Conservation (phyloP, 1,139 yeast species). For the Kodamaea sp. region DNA sequence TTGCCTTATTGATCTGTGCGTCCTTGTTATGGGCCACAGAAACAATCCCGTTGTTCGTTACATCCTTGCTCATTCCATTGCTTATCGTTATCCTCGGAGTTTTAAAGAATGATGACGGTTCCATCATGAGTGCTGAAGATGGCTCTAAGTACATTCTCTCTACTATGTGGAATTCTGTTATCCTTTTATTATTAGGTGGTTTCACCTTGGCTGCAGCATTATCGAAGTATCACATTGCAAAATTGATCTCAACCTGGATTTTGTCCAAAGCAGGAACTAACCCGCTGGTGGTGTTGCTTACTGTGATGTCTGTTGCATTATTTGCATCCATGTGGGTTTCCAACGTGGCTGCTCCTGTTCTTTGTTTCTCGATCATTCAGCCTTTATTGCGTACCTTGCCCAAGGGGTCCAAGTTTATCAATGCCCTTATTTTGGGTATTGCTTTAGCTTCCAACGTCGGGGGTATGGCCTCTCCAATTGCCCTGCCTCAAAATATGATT, state of each 20-base stretch:
- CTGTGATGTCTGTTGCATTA: constrained; percentile 67
- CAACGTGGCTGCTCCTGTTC: constrained; percentile 76
- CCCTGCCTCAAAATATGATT: constrained; percentile 76
- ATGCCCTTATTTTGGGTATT: constrained; percentile 68
- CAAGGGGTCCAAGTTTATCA: constrained; percentile 59
- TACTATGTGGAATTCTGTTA: constrained; percentile 76
- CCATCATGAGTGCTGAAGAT: constrained; percentile 51
- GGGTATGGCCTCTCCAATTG: constrained; percentile 81
- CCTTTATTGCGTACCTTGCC: constrained; percentile 66
- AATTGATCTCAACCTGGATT: constrained; percentile 64
- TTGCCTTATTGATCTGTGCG: constrained; percentile 69
- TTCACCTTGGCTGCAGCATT: constrained; percentile 74
- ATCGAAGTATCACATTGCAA: constrained; percentile 70
- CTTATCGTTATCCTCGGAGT: constrained; percentile 57
- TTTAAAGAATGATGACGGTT: constrained; percentile 54
- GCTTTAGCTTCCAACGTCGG: constrained; percentile 74
- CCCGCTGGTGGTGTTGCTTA: constrained; percentile 61
- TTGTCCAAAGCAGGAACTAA: constrained; percentile 65
- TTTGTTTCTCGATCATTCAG: constrained; percentile 66
- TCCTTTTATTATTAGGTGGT: constrained; percentile 69
- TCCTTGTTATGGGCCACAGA: constrained; percentile 75
- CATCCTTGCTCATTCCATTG: constrained; percentile 64
- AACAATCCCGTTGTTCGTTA: constrained; percentile 67
- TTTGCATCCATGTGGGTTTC: constrained; percentile 80
- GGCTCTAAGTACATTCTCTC: constrained; percentile 58